A percentile compares a stretch with the other conserved stretches of the same genome.
These are phyloP conservation scores for Bruguiera gymnorhiza DNA, from an alignment of 345 rosid species.

Conservation along the genomic window DNA sequence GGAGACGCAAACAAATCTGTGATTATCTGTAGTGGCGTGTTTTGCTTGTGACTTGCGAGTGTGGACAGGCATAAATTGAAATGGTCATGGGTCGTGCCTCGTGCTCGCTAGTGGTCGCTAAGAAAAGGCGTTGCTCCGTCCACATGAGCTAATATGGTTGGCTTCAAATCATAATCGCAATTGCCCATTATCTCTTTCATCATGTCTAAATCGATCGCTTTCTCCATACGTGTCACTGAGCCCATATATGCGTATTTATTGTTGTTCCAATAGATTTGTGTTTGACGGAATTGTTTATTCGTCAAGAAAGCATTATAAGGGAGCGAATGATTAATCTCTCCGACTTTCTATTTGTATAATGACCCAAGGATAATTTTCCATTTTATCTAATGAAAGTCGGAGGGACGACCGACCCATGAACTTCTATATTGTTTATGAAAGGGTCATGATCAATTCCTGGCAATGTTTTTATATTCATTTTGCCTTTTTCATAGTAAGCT, in stretches of 20 bases:
- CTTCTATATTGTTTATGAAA: neutral
- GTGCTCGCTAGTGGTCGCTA: conserved; percentile 10
- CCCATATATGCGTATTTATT: no score
- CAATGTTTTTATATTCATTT: no score
- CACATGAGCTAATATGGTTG: conserved; percentile 16
- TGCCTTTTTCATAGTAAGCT: no score
- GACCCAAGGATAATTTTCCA: neutral
- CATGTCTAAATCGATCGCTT: conserved; percentile 16
- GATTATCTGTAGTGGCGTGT: neutral
- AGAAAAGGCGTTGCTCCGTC: conserved; percentile 17
- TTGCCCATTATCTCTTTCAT: neutral
- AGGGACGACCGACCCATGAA: neutral
- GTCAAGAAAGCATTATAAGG: conserved; percentile 4
- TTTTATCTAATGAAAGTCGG: neutral
- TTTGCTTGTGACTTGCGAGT: conserved; percentile 2
- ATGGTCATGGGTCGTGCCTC: conserved; percentile 10
- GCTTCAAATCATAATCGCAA: conserved; percentile 25
- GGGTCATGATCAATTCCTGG: neutral
- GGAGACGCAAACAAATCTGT: neutral
- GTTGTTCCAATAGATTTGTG: neutral
- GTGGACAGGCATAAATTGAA: conserved; percentile 13
- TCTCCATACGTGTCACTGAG: conserved; percentile 9
- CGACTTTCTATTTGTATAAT: neutral
- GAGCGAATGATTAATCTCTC: neutral
- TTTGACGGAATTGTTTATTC: neutral